A percentile compares a stretch with the other conserved stretches of the same genome.
Conservation (phyloP, 108 stramenopile species). For the Stephanodiscus minutulus region DNA sequence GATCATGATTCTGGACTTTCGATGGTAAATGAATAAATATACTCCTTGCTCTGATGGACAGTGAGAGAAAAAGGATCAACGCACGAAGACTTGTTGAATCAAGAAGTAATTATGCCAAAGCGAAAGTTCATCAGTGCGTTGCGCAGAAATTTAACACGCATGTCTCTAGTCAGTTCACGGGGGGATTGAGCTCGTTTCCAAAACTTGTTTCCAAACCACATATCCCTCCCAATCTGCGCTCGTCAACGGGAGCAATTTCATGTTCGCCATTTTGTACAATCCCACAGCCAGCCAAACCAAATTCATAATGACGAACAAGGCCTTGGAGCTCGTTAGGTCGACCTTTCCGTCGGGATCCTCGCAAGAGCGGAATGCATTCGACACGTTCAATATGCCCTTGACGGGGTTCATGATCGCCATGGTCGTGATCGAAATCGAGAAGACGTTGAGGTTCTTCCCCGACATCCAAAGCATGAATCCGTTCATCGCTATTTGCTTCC, state of each 20-base stretch:
- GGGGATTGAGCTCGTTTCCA: slow-evolving; percentile 90
- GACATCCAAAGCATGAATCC: slow-evolving; percentile 98
- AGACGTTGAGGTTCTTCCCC: slow-evolving; percentile 90
- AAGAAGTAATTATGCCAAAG: background rate
- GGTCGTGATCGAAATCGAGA: slow-evolving; percentile 85
- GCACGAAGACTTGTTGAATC: background rate
- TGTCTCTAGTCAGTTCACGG: slow-evolving; percentile 27
- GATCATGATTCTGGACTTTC: background rate
- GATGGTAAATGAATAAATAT: background rate
- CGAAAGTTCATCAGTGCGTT: background rate
- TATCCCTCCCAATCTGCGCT: slow-evolving; percentile 92
- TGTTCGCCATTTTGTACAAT: slow-evolving; percentile 93
- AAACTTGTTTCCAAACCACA: slow-evolving; percentile 89
- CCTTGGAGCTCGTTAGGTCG: slow-evolving; percentile 75
- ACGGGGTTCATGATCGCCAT: slow-evolving; percentile 89
- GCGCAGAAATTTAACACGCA: background rate
- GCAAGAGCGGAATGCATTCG: slow-evolving; percentile 65
- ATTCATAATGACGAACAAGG: slow-evolving; percentile 83
- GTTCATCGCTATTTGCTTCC: slow-evolving; percentile 89
- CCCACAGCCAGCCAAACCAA: slow-evolving; percentile 87
- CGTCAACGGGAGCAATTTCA: slow-evolving; percentile 93
- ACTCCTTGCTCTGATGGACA: background rate
- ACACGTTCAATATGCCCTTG: slow-evolving; percentile 66
- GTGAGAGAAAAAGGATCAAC: background rate
- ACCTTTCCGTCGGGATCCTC: slow-evolving; percentile 65